These are phyloP conservation scores for Lachnellula arida DNA, from an alignment of 2,329 filamentous ascomycete genomes.

Conservation along the genomic window DNA sequence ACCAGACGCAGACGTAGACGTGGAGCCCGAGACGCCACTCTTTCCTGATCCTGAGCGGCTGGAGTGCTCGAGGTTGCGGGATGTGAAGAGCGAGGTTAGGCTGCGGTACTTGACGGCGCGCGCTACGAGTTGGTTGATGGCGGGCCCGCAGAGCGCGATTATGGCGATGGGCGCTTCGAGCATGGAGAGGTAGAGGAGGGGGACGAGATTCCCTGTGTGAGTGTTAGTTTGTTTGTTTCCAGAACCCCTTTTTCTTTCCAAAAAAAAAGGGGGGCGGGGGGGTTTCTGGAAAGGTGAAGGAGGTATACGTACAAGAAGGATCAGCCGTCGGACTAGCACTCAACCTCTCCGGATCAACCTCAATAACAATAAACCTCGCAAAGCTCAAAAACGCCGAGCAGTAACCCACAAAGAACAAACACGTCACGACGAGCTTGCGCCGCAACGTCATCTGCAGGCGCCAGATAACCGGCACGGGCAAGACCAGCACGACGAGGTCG, in stretches of 20 bases:
- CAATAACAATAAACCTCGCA: background rate
- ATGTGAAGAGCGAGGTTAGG: no score
- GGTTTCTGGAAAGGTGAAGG: background rate
- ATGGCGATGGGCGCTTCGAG: background rate
- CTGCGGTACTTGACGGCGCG: background rate
- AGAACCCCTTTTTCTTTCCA: no score
- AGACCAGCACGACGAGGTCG: slow-evolving; percentile 23
- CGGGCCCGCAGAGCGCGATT: background rate
- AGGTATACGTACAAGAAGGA: background rate
- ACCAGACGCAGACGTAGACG: no score
- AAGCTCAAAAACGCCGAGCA: background rate
- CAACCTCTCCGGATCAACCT: background rate
- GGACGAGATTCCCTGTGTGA: background rate
- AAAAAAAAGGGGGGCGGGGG: no score
- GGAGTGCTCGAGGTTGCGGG: no score
- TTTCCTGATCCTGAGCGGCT: no score
- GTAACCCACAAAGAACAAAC: background rate
- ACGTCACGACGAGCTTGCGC: background rate
- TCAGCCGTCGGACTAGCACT: background rate
- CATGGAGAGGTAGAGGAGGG: background rate
- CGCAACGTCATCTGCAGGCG: slow-evolving; percentile 19
- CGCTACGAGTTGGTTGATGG: background rate
- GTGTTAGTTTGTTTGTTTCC: background rate
- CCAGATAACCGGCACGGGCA: slow-evolving; percentile 38
- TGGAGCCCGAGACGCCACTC: no score